Conservation (phyloP, 1,284 basidiomycete genomes). For the Veloboletus limbatus region DNA sequence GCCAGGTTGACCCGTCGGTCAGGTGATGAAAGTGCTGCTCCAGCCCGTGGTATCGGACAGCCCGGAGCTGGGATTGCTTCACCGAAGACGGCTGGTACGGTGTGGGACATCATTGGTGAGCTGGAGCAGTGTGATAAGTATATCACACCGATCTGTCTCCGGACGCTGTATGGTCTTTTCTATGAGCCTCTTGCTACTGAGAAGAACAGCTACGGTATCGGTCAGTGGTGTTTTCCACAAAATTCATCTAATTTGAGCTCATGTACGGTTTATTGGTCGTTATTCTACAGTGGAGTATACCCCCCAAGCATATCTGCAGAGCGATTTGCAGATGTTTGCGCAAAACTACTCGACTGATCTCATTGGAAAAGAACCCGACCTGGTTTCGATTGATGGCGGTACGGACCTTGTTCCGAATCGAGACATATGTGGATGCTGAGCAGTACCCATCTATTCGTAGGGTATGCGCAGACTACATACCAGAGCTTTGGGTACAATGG, state of each 20-base stretch:
- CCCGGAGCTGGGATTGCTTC: conserved; percentile 26
- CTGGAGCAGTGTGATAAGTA: conserved; percentile 39
- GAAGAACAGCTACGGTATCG: conserved; percentile 50
- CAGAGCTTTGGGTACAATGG: conserved; percentile 42
- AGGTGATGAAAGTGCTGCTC: background rate
- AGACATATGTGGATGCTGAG: background rate
- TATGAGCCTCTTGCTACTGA: conserved; percentile 39
- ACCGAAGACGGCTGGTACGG: conserved; percentile 36
- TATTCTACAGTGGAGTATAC: conserved; percentile 42
- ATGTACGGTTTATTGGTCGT: background rate
- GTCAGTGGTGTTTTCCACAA: conserved; percentile 25
- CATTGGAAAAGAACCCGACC: conserved; percentile 7
- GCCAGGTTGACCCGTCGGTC: conserved; percentile 14
- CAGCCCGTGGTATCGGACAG: conserved; percentile 22
- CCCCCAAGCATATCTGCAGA: conserved; percentile 35
- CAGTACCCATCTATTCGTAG: conserved; percentile 8
- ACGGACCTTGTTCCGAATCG: background rate
- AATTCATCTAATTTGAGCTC: background rate
- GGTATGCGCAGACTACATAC: conserved; percentile 30
- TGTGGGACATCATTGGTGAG: conserved; percentile 21
- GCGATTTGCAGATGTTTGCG: conserved; percentile 45
- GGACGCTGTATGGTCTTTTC: conserved; percentile 44
- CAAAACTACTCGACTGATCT: conserved; percentile 25
- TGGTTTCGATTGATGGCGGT: conserved; percentile 23
- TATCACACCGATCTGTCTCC: conserved; percentile 46